A percentile compares a stretch with the other conserved stretches of the same genome.
These are phyloP conservation scores for Phialophora tarda DNA, from an alignment of 2,329 filamentous ascomycete species.

Conservation along the genomic window DNA sequence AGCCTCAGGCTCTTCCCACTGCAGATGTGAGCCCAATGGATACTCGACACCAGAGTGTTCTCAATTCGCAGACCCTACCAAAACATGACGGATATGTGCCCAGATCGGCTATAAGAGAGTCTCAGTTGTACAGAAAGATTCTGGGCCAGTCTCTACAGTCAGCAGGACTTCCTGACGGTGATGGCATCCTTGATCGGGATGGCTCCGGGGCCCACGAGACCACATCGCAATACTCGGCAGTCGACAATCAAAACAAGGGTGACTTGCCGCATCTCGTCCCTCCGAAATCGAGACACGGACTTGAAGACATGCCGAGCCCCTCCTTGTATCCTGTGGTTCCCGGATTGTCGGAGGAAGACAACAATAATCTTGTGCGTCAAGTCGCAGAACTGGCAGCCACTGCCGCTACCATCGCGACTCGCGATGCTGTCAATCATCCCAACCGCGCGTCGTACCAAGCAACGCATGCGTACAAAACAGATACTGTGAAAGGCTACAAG, in stretches of 20 bases:
- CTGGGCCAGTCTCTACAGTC: conserved; percentile 88
- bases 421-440: conserved; percentile 68
- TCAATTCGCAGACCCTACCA: conserved; percentile 41
- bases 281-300: conserved; percentile 63
- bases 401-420: conserved; percentile 82
- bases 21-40: conserved; percentile 45
- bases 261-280: conserved; percentile 72
- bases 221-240: conserved; percentile 50
- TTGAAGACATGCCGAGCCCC: conserved; percentile 49
- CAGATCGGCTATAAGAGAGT: conserved; percentile 77
- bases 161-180: conserved; percentile 69
- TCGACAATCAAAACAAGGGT: conserved; percentile 42
- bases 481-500: conserved; percentile 40
- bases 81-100: conserved; percentile 48
- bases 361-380: conserved; percentile 78
- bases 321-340: conserved; percentile 55
- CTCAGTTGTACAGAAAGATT: conserved; percentile 89
- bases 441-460: conserved; percentile 56
- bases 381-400: conserved; percentile 94
- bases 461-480: conserved; percentile 44
- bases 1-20: conserved; percentile 58
- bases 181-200: conserved; percentile 42
- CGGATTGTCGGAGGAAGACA: conserved; percentile 81
- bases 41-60: conserved; percentile 44
- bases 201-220: conserved; percentile 36